Percentiles rank a stretch among this genome's conserved stretches.
These are phyloP conservation scores for Fusarium aywerte DNA, from an alignment of 2,329 filamentous ascomycete genomes.

Conservation along the genomic window DNA sequence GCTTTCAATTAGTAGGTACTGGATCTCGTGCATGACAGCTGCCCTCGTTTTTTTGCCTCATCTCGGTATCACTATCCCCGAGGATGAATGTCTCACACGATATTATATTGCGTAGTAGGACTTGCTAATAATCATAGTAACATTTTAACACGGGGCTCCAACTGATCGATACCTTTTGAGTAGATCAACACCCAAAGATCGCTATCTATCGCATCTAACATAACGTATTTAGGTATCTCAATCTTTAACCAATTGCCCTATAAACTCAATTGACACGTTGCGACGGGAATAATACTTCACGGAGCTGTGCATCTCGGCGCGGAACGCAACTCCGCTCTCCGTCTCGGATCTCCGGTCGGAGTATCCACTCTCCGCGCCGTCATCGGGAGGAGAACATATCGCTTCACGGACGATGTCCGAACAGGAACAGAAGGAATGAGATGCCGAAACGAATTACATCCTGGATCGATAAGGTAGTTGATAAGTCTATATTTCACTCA, in stretches of 20 bases:
- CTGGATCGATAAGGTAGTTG: neutral
- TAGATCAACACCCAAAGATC: neutral
- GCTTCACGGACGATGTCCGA: conserved; percentile 13
- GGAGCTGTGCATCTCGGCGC: conserved; percentile 42
- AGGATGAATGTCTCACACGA: conserved; percentile 13
- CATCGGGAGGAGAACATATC: conserved; percentile 38
- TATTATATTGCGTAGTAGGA: conserved; percentile 8
- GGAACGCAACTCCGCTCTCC: conserved; percentile 43
- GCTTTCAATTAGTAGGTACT: conserved; percentile 26
- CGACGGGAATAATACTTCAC: conserved; percentile 24
- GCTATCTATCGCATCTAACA: neutral
- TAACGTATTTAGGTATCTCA: neutral
- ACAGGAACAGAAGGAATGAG: conserved; percentile 17
- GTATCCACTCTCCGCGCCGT: conserved; percentile 43
- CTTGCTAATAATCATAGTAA: neutral
- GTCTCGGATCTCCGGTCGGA: conserved; percentile 44
- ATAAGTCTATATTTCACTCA: neutral
- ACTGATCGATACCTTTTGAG: neutral
- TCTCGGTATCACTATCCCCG: conserved; percentile 40
- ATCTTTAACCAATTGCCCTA: neutral
- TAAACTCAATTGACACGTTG: conserved; percentile 17
- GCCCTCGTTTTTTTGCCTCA: conserved; percentile 27
- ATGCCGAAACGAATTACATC: conserved; percentile 1
- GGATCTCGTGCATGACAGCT: conserved; percentile 29
- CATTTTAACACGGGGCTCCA: neutral